Conservation (phyloP, 2,329 filamentous ascomycete genomes). For the Zasmidium cellare region DNA sequence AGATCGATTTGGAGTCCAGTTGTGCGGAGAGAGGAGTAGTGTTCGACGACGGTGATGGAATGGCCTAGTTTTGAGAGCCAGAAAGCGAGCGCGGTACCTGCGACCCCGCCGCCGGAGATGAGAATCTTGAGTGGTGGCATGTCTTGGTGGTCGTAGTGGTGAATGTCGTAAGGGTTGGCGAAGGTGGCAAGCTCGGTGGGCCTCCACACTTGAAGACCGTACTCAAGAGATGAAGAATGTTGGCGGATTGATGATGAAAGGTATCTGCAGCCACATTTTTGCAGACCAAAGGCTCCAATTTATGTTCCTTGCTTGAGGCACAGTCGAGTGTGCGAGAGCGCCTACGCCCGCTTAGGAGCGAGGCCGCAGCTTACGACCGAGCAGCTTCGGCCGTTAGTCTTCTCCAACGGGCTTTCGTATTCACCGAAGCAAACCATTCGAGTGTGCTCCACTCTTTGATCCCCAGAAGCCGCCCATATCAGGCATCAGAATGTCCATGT, state of each 20-base stretch:
- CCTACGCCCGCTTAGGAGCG: not conserved
- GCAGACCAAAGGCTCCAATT: not conserved
- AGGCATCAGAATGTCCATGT: not conserved
- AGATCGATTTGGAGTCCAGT: constrained; percentile 50
- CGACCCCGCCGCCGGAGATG: constrained; percentile 42
- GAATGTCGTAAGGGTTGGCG: not conserved
- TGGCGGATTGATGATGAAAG: not conserved
- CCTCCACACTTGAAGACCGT: not conserved
- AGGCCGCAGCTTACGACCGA: not conserved
- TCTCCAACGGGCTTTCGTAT: not conserved
- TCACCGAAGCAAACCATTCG: not conserved
- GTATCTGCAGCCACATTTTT: not conserved
- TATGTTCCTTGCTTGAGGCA: not conserved
- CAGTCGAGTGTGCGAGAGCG: not conserved
- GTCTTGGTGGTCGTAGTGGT: not conserved
- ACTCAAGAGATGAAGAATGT: not conserved
- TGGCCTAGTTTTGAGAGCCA: constrained; percentile 27
- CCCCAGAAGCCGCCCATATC: not conserved
- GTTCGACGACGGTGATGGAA: constrained; percentile 47
- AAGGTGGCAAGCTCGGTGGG: not conserved
- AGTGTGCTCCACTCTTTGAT: not conserved
- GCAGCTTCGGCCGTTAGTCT: not conserved
- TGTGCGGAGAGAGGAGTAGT: constrained; percentile 38
- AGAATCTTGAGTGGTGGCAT: constrained; percentile 30
- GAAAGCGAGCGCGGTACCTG: constrained; percentile 39